Conservation (phyloP, 495 filamentous ascomycete genomes). For the Tetracladium setigerum region DNA sequence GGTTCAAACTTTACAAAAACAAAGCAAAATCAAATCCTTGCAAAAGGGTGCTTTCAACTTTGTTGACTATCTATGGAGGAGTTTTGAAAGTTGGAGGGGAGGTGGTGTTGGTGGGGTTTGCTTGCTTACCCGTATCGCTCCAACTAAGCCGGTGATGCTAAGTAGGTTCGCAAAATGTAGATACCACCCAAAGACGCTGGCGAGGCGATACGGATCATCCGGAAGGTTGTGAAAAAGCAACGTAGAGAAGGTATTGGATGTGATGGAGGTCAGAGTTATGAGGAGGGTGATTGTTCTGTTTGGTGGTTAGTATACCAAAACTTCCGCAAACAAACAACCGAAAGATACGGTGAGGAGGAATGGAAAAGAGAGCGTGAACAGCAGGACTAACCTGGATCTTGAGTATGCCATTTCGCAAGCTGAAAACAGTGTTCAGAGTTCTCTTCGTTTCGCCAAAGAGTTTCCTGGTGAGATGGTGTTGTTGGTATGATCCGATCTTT, state of each 20-base stretch:
- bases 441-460: no score
- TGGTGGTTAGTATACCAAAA: background rate
- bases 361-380: background rate
- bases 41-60: no score
- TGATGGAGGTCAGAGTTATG: conserved; percentile 13
- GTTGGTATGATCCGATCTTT: no score
- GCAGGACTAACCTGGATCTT: conserved; percentile 6
- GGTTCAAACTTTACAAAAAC: no score
- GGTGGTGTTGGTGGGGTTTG: background rate
- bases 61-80: no score
- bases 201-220: conserved; percentile 20
- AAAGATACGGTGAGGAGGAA: no score
- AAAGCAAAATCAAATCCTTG: no score
- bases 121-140: conserved; percentile 14
- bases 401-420: conserved; percentile 7
- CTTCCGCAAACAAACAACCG: no score
- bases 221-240: conserved; percentile 17
- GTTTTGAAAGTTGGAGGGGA: no score
- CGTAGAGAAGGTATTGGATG: conserved; percentile 12
- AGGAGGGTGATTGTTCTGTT: conserved; percentile 15
- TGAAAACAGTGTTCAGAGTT: background rate
- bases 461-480: no score
- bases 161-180: conserved; percentile 21
- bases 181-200: conserved; percentile 15
- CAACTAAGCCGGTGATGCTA: conserved; percentile 20